phyloP scores from a whole-genome alignment of 768 basidiomycete species.

The Lyophyllum shimeji region DNA sequence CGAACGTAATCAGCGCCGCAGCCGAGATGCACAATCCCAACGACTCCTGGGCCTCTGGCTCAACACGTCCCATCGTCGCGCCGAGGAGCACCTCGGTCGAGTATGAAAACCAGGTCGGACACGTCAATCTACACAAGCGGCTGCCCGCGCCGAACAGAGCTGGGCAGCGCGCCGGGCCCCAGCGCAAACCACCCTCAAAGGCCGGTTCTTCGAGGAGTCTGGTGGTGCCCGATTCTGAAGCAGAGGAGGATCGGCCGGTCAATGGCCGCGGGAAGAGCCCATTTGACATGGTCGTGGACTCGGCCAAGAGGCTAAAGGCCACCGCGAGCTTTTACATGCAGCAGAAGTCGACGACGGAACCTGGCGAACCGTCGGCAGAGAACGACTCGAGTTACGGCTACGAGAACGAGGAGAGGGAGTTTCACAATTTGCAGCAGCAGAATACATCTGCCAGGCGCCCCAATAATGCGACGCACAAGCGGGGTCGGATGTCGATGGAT shows the following conservation, averaged over 20 bases:
- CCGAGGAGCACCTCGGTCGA: constrained; percentile 80
- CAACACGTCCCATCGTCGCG: constrained; percentile 41
- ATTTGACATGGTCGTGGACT: constrained; percentile 57
- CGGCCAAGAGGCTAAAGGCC: constrained; percentile 50
- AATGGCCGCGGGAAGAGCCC: constrained; percentile 67
- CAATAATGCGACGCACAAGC: constrained; percentile 35
- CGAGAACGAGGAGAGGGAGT: constrained; percentile 70
- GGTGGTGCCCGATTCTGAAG: constrained; percentile 76
- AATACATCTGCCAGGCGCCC: constrained; percentile 20
- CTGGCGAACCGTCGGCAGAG: constrained; percentile 39
- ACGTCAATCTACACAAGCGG: constrained; percentile 45
- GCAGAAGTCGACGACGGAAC: constrained; percentile 59
- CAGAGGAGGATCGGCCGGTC: constrained; percentile 41
- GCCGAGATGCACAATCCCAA: constrained; percentile 57
- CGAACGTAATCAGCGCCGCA: constrained; percentile 77
- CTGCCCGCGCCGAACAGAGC: constrained; percentile 46
- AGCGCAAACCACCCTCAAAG: constrained; percentile 55
- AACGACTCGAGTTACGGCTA: constrained; percentile 72
- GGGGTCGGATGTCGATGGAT: constrained; percentile 68
- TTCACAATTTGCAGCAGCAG: constrained; percentile 40
- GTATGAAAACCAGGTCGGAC: constrained; percentile 65
- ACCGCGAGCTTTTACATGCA: constrained; percentile 68
- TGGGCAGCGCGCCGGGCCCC: constrained; percentile 21
- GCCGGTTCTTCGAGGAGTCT: constrained; percentile 47
- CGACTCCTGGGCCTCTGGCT: constrained; percentile 64